Conservation (phyloP, 2,329 filamentous ascomycete species). For the Colletotrichum australisinense region DNA sequence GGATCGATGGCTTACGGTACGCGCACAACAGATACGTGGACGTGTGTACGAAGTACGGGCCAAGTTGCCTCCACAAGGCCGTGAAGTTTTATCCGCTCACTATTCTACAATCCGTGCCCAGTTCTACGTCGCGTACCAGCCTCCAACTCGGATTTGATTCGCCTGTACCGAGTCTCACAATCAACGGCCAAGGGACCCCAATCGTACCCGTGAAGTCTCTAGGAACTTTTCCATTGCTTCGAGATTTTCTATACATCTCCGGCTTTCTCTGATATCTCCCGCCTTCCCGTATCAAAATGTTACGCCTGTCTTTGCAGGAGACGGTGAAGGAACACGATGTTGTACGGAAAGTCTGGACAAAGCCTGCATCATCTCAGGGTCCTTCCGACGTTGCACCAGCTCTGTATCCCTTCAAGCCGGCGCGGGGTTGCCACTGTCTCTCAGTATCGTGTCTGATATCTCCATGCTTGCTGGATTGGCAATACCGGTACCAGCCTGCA, state of each 20-base stretch:
- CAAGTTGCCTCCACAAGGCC: neutral
- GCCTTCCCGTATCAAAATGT: neutral
- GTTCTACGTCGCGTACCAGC: constrained; percentile 3
- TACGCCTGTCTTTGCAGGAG: neutral
- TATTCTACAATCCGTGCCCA: neutral
- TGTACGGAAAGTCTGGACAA: neutral
- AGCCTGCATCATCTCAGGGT: neutral
- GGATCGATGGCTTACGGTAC: constrained; percentile 14
- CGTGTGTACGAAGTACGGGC: neutral
- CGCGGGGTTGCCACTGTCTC: neutral
- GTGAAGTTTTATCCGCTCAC: neutral
- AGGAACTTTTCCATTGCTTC: neutral
- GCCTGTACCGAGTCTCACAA: neutral
- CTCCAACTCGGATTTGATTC: neutral
- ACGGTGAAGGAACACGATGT: neutral
- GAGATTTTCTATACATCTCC: neutral
- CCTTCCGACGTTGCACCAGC: neutral
- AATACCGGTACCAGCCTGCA: too few relatives aligned
- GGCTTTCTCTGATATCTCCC: neutral
- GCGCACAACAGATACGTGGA: constrained; percentile 17
- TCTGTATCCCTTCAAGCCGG: neutral
- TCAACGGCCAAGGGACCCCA: neutral
- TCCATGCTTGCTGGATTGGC: too few relatives aligned
- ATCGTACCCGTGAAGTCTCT: neutral
- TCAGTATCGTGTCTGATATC: too few relatives aligned